Evolutionary conservation across 2,329 filamentous ascomycete genomes (phyloP).

Genomic region (Tolypocladium nubicola): DNA sequence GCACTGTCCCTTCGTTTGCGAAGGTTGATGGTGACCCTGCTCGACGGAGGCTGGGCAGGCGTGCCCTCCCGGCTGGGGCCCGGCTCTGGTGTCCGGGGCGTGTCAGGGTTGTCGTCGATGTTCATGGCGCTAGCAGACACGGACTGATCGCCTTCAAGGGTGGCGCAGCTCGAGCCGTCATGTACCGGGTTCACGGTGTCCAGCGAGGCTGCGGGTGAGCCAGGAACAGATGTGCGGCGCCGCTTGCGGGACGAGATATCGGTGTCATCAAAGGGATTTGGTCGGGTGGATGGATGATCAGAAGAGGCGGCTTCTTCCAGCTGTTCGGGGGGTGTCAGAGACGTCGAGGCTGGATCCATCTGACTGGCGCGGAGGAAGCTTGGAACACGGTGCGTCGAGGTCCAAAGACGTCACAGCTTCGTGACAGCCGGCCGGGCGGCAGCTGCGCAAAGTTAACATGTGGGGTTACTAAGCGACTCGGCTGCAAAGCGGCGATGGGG

Average conservation of each 20-base stretch:
- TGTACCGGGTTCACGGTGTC: constrained; percentile 26
- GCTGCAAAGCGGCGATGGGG: background rate
- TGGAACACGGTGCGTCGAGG: constrained; percentile 30
- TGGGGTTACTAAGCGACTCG: constrained; percentile 25
- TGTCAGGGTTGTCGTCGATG: constrained; percentile 9
- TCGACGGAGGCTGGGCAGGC: constrained; percentile 34
- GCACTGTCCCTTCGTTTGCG: constrained; percentile 23
- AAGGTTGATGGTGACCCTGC: constrained; percentile 50
- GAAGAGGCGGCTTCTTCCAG: constrained; percentile 45
- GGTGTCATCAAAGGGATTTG: constrained; percentile 53
- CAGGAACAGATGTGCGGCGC: constrained; percentile 47
- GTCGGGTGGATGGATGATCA: constrained; percentile 52
- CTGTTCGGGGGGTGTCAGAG: constrained; percentile 35
- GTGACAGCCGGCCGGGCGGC: constrained; percentile 43
- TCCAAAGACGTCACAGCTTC: constrained; percentile 39
- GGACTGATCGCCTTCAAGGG: constrained; percentile 14
- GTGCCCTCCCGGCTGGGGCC: constrained; percentile 17
- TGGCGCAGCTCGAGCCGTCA: constrained; percentile 20
- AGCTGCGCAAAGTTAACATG: constrained; percentile 47
- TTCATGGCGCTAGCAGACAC: constrained; percentile 26
- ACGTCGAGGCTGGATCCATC: constrained; percentile 43
- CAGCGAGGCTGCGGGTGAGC: constrained; percentile 42
- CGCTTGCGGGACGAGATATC: constrained; percentile 48
- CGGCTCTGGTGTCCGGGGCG: constrained; percentile 32
- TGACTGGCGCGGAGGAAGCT: constrained; percentile 28